Conservation (phyloP, 2,329 filamentous ascomycete species). For the Dothistroma septosporum region DNA sequence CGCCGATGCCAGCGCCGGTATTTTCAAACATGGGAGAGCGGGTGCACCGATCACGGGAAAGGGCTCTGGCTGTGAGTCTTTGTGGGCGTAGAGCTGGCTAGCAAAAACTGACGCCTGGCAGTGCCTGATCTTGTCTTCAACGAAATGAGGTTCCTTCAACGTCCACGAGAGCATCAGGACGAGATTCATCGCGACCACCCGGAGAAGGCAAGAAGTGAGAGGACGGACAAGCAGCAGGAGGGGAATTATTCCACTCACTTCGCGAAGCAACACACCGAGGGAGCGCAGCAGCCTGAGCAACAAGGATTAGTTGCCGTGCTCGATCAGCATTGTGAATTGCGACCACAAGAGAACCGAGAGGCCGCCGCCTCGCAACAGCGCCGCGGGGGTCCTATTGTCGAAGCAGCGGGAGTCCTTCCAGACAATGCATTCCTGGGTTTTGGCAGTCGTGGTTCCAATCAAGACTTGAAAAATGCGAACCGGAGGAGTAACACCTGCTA, state of each 20-base stretch:
- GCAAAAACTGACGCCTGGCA: conserved; percentile 30
- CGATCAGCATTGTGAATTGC: conserved; percentile 1
- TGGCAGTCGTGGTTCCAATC: conserved; percentile 34
- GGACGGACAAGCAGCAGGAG: conserved; percentile 33
- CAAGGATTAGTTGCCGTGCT: not conserved
- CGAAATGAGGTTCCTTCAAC: conserved; percentile 48
- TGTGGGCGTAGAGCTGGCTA: conserved; percentile 6
- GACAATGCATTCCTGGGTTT: conserved; percentile 38
- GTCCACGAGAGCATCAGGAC: conserved; percentile 29
- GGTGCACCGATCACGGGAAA: conserved; percentile 44
- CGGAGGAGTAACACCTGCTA: conserved; percentile 35
- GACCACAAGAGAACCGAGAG: not conserved
- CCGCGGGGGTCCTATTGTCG: not conserved
- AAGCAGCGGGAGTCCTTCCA: conserved; percentile 32
- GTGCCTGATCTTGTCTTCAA: conserved; percentile 52
- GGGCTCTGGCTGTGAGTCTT: conserved; percentile 38
- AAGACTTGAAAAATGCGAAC: conserved; percentile 7
- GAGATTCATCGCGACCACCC: conserved; percentile 22
- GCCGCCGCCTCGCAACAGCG: not conserved
- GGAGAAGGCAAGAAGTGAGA: conserved; percentile 34
- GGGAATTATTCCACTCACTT: conserved; percentile 48
- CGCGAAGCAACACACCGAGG: conserved; percentile 18
- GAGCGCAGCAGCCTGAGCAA: conserved; percentile 1
- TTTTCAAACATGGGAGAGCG: conserved; percentile 49
- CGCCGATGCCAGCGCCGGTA: conserved; percentile 39